These are phyloP conservation scores for Pseudocercospora crystallina DNA, from an alignment of 2,329 filamentous ascomycete genomes.

Conservation along the genomic window DNA sequence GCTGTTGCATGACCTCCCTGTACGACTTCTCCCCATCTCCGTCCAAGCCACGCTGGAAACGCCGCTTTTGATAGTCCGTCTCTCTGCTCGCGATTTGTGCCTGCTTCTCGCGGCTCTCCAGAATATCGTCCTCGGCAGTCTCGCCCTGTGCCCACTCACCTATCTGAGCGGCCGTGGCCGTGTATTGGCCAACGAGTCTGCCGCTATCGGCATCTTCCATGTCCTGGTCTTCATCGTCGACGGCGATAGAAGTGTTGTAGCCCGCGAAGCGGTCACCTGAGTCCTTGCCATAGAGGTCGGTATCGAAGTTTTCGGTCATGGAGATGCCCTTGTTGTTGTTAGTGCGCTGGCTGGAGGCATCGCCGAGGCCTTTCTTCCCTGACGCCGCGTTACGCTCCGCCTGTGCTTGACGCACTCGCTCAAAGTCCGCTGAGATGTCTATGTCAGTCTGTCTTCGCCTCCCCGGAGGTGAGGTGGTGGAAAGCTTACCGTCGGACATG, in stretches of 20 bases:
- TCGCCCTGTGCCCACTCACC: conserved; percentile 90
- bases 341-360: conserved; percentile 72
- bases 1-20: conserved; percentile 83
- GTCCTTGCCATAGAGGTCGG: conserved; percentile 74
- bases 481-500: conserved; percentile 22
- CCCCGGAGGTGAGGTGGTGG: not conserved
- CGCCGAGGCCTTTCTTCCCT: conserved; percentile 77
- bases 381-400: conserved; percentile 80
- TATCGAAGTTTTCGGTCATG: conserved; percentile 86
- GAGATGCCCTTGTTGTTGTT: conserved; percentile 86
- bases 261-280: conserved; percentile 79
- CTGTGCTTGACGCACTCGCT: conserved; percentile 82
- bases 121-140: conserved; percentile 86
- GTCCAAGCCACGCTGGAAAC: conserved; percentile 83
- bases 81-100: conserved; percentile 89
- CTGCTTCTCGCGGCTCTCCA: conserved; percentile 83
- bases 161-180: conserved; percentile 85
- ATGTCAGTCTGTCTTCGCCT: not conserved
- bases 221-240: conserved; percentile 73
- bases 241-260: conserved; percentile 86
- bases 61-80: conserved; percentile 95
- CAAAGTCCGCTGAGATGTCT: conserved; percentile 66
- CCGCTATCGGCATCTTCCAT: conserved; percentile 72
- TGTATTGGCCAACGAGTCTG: conserved; percentile 90
- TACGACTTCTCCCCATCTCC: conserved; percentile 73